Base-by-base conservation (phyloP, 768 basidiomycete genomes). In the Leccinum barrowsii region DNA sequence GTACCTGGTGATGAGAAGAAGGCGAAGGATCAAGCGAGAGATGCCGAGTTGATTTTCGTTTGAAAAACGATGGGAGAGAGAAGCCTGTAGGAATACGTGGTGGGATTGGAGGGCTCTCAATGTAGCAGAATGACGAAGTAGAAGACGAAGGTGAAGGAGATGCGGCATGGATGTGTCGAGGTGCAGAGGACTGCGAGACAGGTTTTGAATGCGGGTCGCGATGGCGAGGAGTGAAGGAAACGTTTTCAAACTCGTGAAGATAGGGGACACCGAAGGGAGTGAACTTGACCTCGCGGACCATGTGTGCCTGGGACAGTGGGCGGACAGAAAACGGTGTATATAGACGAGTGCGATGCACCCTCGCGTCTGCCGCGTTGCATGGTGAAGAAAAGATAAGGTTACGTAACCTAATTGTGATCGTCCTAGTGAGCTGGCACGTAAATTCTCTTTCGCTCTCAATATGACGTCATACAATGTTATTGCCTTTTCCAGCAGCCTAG, bases 251-350 rank as follows among this genome's bases (percentile, higher is more conserved):
- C 51, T 72, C 72, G 42, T 57, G 60, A 1, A 74, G 15, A 4
- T 72, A 73, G 1, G 71, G 71, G 2, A 73, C 34, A 6, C 71
- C 71, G 34, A 62, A 72, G 35, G 72, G 44, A 42, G 63, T 69
- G 60, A 73, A 70, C 60, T 64, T 68, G 65, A 72, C 59, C 32
- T 71, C 48, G 24, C 54, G 62, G 8, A 60, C 17, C 69, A 71
- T 71, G 3, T 40, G 59, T 40, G 8, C 21, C 50, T 24, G 50
- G 34, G 35, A 37, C 19, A 8, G 11, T 11, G 56, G 19, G 13
- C 4, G 32, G 17, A 26, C 28, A 30, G 37, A 44, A 32, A 28
- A 49, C 24, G 46, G 21, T 6, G 46, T 47, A 15, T 24, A 24
- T 49, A 49, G 48, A 49, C 48, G 26, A 48, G 17, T 12, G 48